Conservation (phyloP, 176 grass and related monocot genomes). For the Hordeum marinum region DNA sequence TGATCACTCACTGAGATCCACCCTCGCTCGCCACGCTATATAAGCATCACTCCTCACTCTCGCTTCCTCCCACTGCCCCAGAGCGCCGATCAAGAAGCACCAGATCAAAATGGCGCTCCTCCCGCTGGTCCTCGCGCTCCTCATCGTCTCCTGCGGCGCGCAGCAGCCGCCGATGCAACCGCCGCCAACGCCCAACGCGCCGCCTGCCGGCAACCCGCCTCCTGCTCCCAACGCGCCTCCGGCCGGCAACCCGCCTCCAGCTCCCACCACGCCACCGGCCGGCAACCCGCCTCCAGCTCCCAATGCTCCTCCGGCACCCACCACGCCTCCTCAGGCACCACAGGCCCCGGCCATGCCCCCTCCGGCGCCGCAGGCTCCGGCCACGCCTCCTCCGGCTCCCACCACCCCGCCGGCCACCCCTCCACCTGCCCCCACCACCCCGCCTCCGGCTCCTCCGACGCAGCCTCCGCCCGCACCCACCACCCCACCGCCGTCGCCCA, state of each 20-base stretch:
- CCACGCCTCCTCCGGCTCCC: constrained; percentile 21
- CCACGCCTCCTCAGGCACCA: constrained; percentile 33
- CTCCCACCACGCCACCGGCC: constrained; percentile 8
- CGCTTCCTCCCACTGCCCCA: constrained; percentile 52
- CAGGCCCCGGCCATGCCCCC: constrained; percentile 28
- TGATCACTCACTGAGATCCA: background rate
- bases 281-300: constrained; percentile 31
- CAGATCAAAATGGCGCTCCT: constrained; percentile 28
- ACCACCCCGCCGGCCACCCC: constrained; percentile 7
- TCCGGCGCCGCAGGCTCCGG: constrained; percentile 7
- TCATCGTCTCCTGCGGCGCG: constrained; percentile 52
- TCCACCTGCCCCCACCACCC: background rate
- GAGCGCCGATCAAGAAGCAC: background rate
- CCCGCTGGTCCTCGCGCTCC: constrained; percentile 30
- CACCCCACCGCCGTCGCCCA: constrained; percentile 21
- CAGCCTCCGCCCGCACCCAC: constrained; percentile 3
- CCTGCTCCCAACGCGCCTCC: constrained; percentile 25
- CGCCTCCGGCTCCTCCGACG: background rate
- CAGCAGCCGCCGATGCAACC: constrained; percentile 45
- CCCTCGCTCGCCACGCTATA: constrained; percentile 3
- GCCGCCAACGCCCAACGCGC: constrained; percentile 19
- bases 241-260: constrained; percentile 10
- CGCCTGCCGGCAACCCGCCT: constrained; percentile 15
- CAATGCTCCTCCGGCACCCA: constrained; percentile 23
- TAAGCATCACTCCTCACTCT: constrained; percentile 28